A percentile compares a stretch with the other conserved stretches of the same genome.
These are phyloP conservation scores for Salix suchowensis DNA, from an alignment of 345 rosid species.

Conservation along the genomic window DNA sequence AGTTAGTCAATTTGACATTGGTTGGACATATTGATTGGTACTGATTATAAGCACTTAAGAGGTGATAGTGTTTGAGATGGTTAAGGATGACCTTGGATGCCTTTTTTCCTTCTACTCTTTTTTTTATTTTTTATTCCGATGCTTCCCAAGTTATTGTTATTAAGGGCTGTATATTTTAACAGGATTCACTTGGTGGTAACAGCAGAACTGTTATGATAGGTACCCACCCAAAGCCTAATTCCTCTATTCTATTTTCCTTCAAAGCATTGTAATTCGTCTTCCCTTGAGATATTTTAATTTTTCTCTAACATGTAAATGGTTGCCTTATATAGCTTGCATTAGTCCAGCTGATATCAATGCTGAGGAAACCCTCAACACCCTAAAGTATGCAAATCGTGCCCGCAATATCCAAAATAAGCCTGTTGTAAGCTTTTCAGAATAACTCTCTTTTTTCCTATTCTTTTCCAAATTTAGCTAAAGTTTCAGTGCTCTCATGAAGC, in stretches of 20 bases:
- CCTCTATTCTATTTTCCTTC: conserved; percentile 6
- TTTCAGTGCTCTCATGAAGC: background rate
- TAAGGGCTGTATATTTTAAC: conserved; percentile 14
- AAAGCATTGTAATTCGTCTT: background rate
- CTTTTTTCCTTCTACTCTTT: background rate
- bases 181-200: conserved; percentile 99
- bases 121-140: background rate
- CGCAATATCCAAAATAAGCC: conserved; percentile 97
- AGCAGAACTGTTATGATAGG: conserved; percentile 99
- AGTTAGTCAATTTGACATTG: background rate
- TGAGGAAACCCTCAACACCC: conserved; percentile 94
- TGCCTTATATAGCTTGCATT: conserved; percentile 67
- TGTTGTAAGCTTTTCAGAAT: conserved; percentile 58
- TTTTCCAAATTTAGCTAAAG: background rate
- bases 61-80: background rate
- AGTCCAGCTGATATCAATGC: conserved; percentile 99
- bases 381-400: conserved; percentile 98
- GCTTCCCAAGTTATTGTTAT: background rate
- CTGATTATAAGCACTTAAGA: background rate
- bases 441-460: background rate
- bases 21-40: background rate
- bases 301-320: background rate
- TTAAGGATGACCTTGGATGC: background rate
- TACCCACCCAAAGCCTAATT: conserved; percentile 15
- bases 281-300: background rate